Conservation (phyloP, 179 eudicot genomes). For the Beta macrorhiza region DNA sequence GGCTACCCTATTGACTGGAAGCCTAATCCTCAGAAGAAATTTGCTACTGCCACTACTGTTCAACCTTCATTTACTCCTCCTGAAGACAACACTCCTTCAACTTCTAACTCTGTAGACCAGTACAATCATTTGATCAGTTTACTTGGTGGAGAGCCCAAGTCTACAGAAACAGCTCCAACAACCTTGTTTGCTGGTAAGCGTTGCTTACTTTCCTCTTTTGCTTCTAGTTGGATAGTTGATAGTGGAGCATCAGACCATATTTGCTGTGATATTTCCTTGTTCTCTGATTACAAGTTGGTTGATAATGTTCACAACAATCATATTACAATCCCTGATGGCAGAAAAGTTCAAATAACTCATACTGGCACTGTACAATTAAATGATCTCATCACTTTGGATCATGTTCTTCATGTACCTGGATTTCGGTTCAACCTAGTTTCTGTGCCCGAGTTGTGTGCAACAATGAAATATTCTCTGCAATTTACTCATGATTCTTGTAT, state of each 20-base stretch:
- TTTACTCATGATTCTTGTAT: neutral
- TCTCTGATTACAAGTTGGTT: no score
- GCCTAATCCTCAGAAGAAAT: no score
- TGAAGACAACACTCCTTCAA: no score
- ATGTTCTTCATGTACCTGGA: neutral
- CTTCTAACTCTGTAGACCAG: no score
- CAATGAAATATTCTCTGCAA: neutral
- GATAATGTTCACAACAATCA: no score
- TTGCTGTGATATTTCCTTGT: neutral
- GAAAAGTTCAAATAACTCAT: neutral
- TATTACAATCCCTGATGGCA: neutral
- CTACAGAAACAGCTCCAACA: neutral
- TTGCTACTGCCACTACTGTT: no score
- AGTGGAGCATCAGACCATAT: neutral
- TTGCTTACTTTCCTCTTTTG: neutral
- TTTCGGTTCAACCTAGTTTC: neutral
- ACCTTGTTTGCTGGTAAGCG: neutral
- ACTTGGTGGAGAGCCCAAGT: no score
- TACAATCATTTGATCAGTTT: no score
- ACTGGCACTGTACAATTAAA: neutral
- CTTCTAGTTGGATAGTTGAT: no score
- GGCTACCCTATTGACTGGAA: no score
- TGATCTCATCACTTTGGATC: neutral
- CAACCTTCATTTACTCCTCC: no score
- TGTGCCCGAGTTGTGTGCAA: neutral